These are phyloP conservation scores for Aspergillus sp. DNA, from an alignment of 2,329 filamentous ascomycete species.

Conservation along the genomic window DNA sequence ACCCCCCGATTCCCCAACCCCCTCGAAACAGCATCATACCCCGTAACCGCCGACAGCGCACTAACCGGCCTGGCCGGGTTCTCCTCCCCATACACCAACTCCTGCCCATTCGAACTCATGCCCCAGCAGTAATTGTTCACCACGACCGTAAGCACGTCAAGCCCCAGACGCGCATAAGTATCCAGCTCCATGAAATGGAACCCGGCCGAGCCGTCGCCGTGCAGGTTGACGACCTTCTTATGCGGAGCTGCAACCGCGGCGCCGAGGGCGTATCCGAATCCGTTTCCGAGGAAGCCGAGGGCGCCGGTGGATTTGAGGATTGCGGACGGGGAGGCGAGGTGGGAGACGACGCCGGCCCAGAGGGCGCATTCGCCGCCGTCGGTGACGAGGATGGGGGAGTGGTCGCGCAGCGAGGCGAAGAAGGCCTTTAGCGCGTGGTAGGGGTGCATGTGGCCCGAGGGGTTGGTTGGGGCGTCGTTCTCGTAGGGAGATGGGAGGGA, in stretches of 20 bases:
- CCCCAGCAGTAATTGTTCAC: slow-evolving; percentile 49
- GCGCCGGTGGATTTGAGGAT: slow-evolving; percentile 33
- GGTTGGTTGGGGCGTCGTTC: slow-evolving; percentile 17
- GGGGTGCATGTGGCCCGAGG: slow-evolving; percentile 40
- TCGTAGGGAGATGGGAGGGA: slow-evolving; percentile 20
- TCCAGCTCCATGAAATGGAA: slow-evolving; percentile 50
- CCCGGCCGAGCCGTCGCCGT: slow-evolving; percentile 48
- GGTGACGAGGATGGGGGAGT: slow-evolving; percentile 38
- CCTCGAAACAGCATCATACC: slow-evolving; percentile 44
- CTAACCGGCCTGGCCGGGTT: slow-evolving; percentile 33
- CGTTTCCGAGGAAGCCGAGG: slow-evolving; percentile 49
- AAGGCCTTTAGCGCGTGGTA: slow-evolving; percentile 43
- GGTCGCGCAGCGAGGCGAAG: slow-evolving; percentile 34
- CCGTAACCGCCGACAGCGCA: slow-evolving; percentile 30
- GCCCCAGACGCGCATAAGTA: slow-evolving; percentile 42
- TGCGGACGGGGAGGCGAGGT: slow-evolving; percentile 36
- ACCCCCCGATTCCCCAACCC: slow-evolving; percentile 37
- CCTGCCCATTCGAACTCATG: slow-evolving; percentile 47
- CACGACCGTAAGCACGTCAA: slow-evolving; percentile 45
- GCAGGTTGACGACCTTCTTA: slow-evolving; percentile 43
- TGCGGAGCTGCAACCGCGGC: slow-evolving; percentile 43
- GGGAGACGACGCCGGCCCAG: slow-evolving; percentile 41
- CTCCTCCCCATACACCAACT: slow-evolving; percentile 41
- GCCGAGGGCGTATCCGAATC: slow-evolving; percentile 48
- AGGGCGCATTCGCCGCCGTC: slow-evolving; percentile 23